Evolutionary conservation across 306 rosid genomes (phyloP).

Genomic region (Prunus salicina): DNA sequence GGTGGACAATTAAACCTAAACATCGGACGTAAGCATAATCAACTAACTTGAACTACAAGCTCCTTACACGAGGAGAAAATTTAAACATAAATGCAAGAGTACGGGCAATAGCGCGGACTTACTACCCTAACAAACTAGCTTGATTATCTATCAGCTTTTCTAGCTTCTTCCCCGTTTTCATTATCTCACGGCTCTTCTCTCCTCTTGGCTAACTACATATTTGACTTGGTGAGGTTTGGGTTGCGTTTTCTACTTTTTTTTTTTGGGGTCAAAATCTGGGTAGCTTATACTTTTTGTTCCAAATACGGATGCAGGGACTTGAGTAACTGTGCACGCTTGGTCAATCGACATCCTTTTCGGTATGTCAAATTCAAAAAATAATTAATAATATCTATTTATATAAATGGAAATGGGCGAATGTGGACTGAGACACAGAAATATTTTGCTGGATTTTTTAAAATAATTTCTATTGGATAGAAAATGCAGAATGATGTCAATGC

Average conservation of each 20-base stretch:
- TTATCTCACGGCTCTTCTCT: not conserved
- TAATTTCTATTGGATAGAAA: not conserved
- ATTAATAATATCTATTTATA: not conserved
- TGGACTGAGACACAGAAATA: too few relatives aligned
- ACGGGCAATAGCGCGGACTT: fast-evolving
- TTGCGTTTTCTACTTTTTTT: not conserved
- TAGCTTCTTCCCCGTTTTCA: not conserved
- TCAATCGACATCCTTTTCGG: not conserved
- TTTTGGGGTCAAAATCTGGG: not conserved
- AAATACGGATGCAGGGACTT: not conserved
- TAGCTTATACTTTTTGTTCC: not conserved
- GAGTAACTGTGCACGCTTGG: not conserved
- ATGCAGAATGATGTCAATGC: not conserved
- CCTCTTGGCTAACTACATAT: not conserved
- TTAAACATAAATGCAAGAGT: too few relatives aligned
- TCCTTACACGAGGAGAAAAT: too few relatives aligned
- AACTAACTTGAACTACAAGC: too few relatives aligned
- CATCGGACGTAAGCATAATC: too few relatives aligned
- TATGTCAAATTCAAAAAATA: not conserved
- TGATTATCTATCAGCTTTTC: not conserved
- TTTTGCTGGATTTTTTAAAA: not conserved
- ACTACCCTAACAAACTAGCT: too few relatives aligned
- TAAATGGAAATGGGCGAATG: not conserved
- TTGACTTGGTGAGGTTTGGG: not conserved
- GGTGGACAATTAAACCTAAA: fast-evolving